Base-by-base conservation (phyloP, 106 monocot genomes). In the Amphibolis antarctica region DNA sequence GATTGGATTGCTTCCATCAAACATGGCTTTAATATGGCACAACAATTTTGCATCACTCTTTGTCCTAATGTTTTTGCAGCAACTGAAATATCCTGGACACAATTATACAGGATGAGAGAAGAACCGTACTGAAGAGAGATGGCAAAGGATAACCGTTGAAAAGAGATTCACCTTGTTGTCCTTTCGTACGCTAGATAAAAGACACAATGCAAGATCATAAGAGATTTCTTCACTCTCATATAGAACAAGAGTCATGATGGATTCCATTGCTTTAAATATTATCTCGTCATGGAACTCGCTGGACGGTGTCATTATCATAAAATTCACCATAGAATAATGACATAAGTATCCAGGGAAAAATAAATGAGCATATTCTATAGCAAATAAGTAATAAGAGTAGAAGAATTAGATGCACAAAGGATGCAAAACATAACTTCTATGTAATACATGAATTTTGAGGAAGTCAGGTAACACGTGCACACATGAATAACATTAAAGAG, bases 1-100 rank as follows among this genome's bases (percentile, higher is more conserved):
- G 69, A 72, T 51, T 63, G 44, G 24, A 83, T 46, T 26, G 64
- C 66, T 62, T 83, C 69, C 10, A 62, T 31, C 19, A 94, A 42
- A 49, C 67, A 66, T n/a, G 93, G 77, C 72, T 83, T 88, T 53
- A 94, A 51, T 70, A 81, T 94, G 1, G 25, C 29, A 10, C 72
- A 48, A 74, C 88, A 89, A 23, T 68, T 83, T 27, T 27, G 19
- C 15, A 94, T 77, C 0, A 94, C 93, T 74, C 77, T 88, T 75
- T 79, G 79, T 3, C 57, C 93, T 29, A 94, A 71, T 60, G 28
- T 70, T 43, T 42, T 50, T 28, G 83, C 69, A 64, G 73, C 54
- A 17, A 83, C 76, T 50, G 74, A 51, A 59, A 66, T 14, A 52
- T 83, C 89, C 93, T 94, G 64, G 44, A 77, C 2, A 36, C 36